Evolutionary conservation across 2,329 filamentous ascomycete genomes (phyloP).

Genomic region (Pestalotiopsis sp.): DNA sequence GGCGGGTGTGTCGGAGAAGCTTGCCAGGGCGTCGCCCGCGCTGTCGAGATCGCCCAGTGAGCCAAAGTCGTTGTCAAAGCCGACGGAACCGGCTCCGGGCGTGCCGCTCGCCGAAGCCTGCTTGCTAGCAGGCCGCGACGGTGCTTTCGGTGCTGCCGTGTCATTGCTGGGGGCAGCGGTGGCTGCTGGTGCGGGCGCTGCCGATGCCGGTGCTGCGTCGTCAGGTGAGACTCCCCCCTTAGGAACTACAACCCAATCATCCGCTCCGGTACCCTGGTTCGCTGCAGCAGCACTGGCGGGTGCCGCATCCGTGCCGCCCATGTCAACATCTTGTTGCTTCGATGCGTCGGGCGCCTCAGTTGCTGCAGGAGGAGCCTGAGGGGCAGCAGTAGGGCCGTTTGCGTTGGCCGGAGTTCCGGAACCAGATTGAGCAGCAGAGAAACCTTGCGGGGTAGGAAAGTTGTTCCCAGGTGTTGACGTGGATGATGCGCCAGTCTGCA

Average conservation of each 20-base stretch:
- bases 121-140: slow-evolving; percentile 31
- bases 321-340: slow-evolving; percentile 47
- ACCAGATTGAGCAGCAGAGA: slow-evolving; percentile 58
- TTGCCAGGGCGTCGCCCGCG: slow-evolving; percentile 71
- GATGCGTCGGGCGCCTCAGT: slow-evolving; percentile 15
- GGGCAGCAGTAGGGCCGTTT: slow-evolving; percentile 48
- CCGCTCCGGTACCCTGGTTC: slow-evolving; percentile 54
- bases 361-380: slow-evolving; percentile 23
- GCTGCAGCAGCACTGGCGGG: slow-evolving; percentile 43
- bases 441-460: slow-evolving; percentile 63
- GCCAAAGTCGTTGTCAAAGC: slow-evolving; percentile 60
- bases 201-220: slow-evolving; percentile 24
- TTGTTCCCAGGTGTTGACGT: slow-evolving; percentile 63
- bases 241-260: slow-evolving; percentile 77
- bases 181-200: slow-evolving; percentile 22
- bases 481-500: slow-evolving; percentile 63
- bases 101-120: slow-evolving; percentile 46
- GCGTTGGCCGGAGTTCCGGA: slow-evolving; percentile 58
- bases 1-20: slow-evolving; percentile 60
- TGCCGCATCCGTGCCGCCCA: slow-evolving; percentile 57
- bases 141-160: slow-evolving; percentile 17
- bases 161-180: not conserved
- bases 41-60: slow-evolving; percentile 69
- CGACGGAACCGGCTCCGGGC: slow-evolving; percentile 41
- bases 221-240: slow-evolving; percentile 57